Evolutionary conservation across 768 basidiomycete species (phyloP).

Genomic region (Hericium rajendrae): DNA sequence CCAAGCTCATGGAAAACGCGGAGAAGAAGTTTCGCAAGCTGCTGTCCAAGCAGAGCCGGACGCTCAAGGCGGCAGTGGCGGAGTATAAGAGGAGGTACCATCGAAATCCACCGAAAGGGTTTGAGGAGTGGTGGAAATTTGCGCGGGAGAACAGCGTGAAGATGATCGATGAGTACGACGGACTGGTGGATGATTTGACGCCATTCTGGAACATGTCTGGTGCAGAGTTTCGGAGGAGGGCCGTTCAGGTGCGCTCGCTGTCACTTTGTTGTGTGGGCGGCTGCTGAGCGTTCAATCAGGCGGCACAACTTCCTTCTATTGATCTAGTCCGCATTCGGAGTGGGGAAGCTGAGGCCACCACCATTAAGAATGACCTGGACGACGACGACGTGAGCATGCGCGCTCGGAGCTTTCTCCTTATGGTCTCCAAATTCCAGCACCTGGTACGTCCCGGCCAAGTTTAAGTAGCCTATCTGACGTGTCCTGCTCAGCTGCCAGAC

Average conservation of each 20-base stretch:
- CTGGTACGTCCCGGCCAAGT: conserved; percentile 32
- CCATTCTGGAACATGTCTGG: conserved; percentile 78
- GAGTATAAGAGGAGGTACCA: conserved; percentile 78
- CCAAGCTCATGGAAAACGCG: conserved; percentile 75
- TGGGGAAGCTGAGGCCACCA: conserved; percentile 51
- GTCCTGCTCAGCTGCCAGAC: conserved; percentile 61
- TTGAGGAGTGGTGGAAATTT: conserved; percentile 86
- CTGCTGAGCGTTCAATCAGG: conserved; percentile 2
- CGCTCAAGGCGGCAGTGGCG: conserved; percentile 63
- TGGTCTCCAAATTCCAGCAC: conserved; percentile 63
- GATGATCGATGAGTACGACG: conserved; percentile 87
- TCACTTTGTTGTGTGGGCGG: neutral
- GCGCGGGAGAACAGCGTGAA: conserved; percentile 61
- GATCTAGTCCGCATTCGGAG: conserved; percentile 73
- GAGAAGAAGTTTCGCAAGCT: conserved; percentile 60
- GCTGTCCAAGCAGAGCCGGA: conserved; percentile 68
- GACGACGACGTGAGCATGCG: conserved; percentile 69
- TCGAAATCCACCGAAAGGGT: conserved; percentile 79
- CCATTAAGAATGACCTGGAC: conserved; percentile 44
- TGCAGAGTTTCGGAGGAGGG: conserved; percentile 58
- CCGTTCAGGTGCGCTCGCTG: conserved; percentile 38
- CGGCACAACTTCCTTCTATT: conserved; percentile 80
- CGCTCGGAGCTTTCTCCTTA: conserved; percentile 64
- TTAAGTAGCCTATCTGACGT: neutral
- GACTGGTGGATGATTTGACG: conserved; percentile 64